Evolutionary conservation across 2,329 filamentous ascomycete species (phyloP).

Genomic region (Aureobasidium sp.): DNA sequence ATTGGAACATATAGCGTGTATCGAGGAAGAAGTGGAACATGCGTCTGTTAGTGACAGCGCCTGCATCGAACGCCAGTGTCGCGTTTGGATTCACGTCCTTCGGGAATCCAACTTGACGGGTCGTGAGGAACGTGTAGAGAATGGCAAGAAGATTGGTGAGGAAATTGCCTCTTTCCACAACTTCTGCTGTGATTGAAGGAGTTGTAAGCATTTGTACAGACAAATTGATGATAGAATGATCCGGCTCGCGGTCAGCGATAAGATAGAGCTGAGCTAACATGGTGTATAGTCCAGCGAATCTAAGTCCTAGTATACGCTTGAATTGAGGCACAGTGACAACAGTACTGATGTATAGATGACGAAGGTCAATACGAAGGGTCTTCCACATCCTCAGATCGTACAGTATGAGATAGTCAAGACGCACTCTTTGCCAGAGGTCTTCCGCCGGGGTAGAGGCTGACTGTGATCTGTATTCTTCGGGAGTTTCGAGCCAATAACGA

Average conservation of each 20-base stretch:
- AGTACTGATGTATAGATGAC: constrained; percentile 91
- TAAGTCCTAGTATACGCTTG: constrained; percentile 83
- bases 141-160: constrained; percentile 93
- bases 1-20: constrained; percentile 82
- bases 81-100: constrained; percentile 80
- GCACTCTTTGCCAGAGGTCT: constrained; percentile 80
- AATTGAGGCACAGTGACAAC: constrained; percentile 94
- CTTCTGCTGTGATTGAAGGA: constrained; percentile 90
- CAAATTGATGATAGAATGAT: constrained; percentile 97
- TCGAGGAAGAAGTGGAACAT: constrained; percentile 99
- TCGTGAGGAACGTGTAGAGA: constrained; percentile 93
- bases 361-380: constrained; percentile 79
- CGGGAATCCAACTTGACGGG: constrained; percentile 88
- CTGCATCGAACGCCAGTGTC: constrained; percentile 85
- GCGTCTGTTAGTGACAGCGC: constrained; percentile 86
- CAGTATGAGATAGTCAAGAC: constrained; percentile 87
- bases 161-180: constrained; percentile 92
- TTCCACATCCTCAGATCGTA: constrained; percentile 98
- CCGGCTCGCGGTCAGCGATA: constrained; percentile 90
- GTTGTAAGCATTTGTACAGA: constrained; percentile 96
- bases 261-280: constrained; percentile 89
- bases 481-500: constrained; percentile 80
- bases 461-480: constrained; percentile 51
- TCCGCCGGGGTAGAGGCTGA: constrained; percentile 59
- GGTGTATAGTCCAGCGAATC: constrained; percentile 94